Evolutionary conservation across 176 grass and related monocot genomes (phyloP), one percentile per base, ranked within the genome.

Genomic region (Alopecurus myosuroides): DNA sequence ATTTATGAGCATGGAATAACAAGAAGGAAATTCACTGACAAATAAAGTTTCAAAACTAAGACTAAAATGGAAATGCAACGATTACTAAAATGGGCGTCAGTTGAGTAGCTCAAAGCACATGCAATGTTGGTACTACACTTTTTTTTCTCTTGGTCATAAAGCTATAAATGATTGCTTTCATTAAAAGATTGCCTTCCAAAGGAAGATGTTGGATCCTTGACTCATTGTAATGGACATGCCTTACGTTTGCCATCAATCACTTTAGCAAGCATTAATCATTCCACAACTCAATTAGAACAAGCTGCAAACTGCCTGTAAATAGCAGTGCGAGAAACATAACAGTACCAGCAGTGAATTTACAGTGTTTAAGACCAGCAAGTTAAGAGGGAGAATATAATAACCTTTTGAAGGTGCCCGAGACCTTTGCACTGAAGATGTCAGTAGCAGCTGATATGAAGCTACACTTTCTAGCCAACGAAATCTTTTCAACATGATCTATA

Each of bases 321-420:
- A 78, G 52, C 36, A 82, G 41, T n/a, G 36, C 18, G 11, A 15
- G 45, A 81, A 56, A n/a, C 78, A 77, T 74, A 74, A 60, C 11
- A 88, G 15, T 12, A 50, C 57, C 19, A 10, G 11, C 8, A 51
- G 33, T 20, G 42, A 53, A 51, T 35, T 30, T 79, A 35, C 66
- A 20, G 77, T 86, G 25, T 73, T 70, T 28, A 66, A 92, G 44
- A 86, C 71, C 49, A 50, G 20, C 55, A 77, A 46, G 68, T 81
- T 68, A 80, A 69, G 29, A 77, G 35, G 30, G 20, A 67, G 79
- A 77, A 88, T 41, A 52, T 42, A 23, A 84, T 29, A 76, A 98
- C 95, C 95, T 98, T 98, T 95, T 98, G 80, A 98, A 98, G 65
- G 95, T 98, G 86, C 95, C 95, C n/a, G 89, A 98, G 71, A 98